Conservation (phyloP, 2,329 filamentous ascomycete species). For the Botrytis byssoidea region DNA sequence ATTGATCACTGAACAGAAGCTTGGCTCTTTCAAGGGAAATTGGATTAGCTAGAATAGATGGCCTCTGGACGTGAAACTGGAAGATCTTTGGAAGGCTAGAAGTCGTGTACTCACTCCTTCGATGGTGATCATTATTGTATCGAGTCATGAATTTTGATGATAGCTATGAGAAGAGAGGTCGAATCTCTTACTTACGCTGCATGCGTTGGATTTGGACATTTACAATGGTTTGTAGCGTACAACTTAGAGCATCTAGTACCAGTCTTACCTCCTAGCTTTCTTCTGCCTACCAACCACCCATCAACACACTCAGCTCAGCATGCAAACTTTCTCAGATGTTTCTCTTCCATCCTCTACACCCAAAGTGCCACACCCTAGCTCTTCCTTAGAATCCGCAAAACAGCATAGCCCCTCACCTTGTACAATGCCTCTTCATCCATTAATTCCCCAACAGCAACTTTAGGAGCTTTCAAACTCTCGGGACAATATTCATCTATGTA, state of each 20-base stretch:
- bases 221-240: neutral
- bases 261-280: neutral
- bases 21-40: neutral
- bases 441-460: neutral
- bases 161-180: neutral
- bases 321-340: neutral
- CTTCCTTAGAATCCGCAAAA: neutral
- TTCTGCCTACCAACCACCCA: neutral
- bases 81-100: neutral
- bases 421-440: neutral
- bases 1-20: neutral
- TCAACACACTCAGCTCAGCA: neutral
- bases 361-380: neutral
- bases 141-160: neutral
- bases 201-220: neutral
- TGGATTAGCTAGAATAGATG: neutral
- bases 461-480: neutral
- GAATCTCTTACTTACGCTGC: neutral
- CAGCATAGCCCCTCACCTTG: neutral
- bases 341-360: neutral
- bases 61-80: neutral
- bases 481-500: neutral
- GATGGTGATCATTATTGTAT: neutral
- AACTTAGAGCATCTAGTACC: neutral
- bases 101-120: neutral